These are phyloP conservation scores for Symbiodinium pilosum DNA, from an alignment of 73 alveolate genomes.

Conservation along the genomic window DNA sequence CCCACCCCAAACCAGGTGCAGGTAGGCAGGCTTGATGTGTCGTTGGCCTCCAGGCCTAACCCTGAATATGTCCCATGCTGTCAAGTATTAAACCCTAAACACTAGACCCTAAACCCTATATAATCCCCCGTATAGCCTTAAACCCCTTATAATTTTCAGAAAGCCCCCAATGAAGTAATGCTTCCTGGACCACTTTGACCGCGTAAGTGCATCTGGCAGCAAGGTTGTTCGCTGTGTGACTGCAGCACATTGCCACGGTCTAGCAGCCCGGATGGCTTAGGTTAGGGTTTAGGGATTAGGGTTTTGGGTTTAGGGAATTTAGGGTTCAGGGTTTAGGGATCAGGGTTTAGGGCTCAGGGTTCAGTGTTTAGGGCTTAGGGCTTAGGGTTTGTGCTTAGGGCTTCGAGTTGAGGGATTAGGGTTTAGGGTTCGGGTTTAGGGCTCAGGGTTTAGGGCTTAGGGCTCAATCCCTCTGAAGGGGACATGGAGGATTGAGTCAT, in stretches of 20 bases:
- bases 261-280: neutral
- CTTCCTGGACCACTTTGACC: no score
- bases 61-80: no score
- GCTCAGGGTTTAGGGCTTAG: neutral
- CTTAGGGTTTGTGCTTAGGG: no score
- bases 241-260: neutral
- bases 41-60: no score
- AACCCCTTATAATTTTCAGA: neutral
- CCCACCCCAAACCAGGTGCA: no score
- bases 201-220: neutral
- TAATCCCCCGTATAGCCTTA: no score
- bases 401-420: neutral
- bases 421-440: neutral
- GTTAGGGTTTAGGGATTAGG: neutral
- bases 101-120: no score
- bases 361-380: no score
- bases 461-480: no score
- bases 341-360: neutral
- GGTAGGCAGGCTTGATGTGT: no score
- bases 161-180: neutral
- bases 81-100: no score
- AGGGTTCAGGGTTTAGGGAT: neutral
- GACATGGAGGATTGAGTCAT: no score
- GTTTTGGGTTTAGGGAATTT: neutral
- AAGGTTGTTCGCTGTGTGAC: constrained; percentile 4